Evolutionary conservation across 2,329 filamentous ascomycete genomes (phyloP).

Genomic region (Epicoccum nigrum): DNA sequence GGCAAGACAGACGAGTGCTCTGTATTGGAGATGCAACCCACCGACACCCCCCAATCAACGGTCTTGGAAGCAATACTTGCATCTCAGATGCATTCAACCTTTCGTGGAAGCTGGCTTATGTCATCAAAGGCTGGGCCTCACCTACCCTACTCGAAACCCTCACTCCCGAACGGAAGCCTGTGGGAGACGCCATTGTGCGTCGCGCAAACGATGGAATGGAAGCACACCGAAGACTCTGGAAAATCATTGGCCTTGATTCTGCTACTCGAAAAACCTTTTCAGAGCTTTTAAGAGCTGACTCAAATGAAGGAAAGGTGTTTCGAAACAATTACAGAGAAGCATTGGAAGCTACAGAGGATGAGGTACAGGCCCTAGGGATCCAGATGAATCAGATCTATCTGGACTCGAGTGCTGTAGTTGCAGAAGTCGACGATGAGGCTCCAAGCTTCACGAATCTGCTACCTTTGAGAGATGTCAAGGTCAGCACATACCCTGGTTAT

Average conservation of each 20-base stretch:
- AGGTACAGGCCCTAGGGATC: neutral
- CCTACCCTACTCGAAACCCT: slow-evolving; percentile 32
- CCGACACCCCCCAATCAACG: neutral
- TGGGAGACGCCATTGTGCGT: slow-evolving; percentile 11
- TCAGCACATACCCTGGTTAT: neutral
- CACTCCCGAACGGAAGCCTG: slow-evolving; percentile 42
- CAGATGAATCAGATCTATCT: neutral
- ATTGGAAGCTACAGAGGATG: neutral
- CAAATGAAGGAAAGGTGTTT: neutral
- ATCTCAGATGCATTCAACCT: slow-evolving; percentile 34
- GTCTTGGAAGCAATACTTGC: slow-evolving; percentile 23
- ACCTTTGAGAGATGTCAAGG: neutral
- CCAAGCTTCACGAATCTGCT: neutral
- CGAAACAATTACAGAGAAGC: neutral
- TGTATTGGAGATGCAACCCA: neutral
- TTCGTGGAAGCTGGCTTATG: slow-evolving; percentile 47
- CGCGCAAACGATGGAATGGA: neutral
- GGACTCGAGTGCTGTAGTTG: neutral
- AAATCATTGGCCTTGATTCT: neutral
- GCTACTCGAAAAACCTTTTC: neutral
- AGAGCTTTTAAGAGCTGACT: neutral
- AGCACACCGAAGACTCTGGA: neutral
- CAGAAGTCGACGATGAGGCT: neutral
- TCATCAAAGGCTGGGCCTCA: slow-evolving; percentile 32
- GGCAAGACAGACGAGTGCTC: neutral